A percentile compares a stretch with the other conserved stretches of the same genome.
These are phyloP conservation scores for Phyllosticta ampelicida DNA, from an alignment of 2,329 filamentous ascomycete genomes.

Conservation along the genomic window DNA sequence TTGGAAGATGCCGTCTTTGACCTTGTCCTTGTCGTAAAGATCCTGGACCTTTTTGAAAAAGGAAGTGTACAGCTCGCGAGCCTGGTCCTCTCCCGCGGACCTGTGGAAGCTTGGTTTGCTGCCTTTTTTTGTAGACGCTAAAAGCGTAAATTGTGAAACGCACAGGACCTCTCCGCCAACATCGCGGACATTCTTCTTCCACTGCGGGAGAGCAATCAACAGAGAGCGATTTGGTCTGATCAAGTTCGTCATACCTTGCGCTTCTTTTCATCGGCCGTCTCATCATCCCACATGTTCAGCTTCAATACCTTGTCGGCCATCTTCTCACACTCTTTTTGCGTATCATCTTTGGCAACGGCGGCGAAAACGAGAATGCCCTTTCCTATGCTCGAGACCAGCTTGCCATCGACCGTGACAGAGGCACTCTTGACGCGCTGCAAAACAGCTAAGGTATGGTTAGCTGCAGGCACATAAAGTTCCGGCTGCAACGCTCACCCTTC, in stretches of 20 bases:
- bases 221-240: neutral
- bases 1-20: slow-evolving; percentile 94
- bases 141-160: slow-evolving; percentile 92
- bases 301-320: slow-evolving; percentile 81
- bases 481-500: slow-evolving; percentile 7
- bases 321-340: slow-evolving; percentile 72
- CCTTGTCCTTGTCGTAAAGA: slow-evolving; percentile 59
- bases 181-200: slow-evolving; percentile 83
- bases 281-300: slow-evolving; percentile 84
- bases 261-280: slow-evolving; percentile 41
- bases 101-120: slow-evolving; percentile 93
- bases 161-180: slow-evolving; percentile 90
- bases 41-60: slow-evolving; percentile 70
- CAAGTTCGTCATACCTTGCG: slow-evolving; percentile 40
- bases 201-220: slow-evolving; percentile 41
- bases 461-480: neutral
- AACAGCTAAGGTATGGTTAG: slow-evolving; percentile 52
- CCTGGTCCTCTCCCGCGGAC: slow-evolving; percentile 67
- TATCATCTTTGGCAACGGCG: slow-evolving; percentile 82
- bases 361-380: slow-evolving; percentile 85
- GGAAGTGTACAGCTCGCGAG: slow-evolving; percentile 69
- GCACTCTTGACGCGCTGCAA: slow-evolving; percentile 89
- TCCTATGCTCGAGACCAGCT: slow-evolving; percentile 82
- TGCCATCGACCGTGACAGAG: slow-evolving; percentile 86
- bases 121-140: slow-evolving; percentile 89